A percentile compares a stretch with the other conserved stretches of the same genome.
phyloP scores from a whole-genome alignment of 75 land plant genomes.

The Pinus taeda region DNA sequence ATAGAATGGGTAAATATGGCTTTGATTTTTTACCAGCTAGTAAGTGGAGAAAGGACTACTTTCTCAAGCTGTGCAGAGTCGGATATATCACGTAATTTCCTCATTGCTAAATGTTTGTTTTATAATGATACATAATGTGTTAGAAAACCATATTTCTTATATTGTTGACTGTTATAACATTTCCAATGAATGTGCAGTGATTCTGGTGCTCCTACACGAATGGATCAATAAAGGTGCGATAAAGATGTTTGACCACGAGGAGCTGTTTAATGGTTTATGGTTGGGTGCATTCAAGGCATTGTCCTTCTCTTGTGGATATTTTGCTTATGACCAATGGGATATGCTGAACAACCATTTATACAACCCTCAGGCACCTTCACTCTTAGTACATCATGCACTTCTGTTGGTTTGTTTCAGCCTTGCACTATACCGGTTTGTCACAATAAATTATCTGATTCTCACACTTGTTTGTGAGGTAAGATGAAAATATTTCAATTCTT shows the following conservation, averaged over 20 bases:
- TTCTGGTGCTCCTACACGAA: slow-evolving; percentile 41
- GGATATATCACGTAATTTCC: neutral
- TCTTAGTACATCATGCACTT: slow-evolving; percentile 79
- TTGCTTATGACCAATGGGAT: slow-evolving; percentile 96
- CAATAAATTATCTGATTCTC: slow-evolving; percentile 90
- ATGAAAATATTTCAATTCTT: neutral
- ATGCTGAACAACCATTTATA: slow-evolving; percentile 78
- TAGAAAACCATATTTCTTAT: neutral
- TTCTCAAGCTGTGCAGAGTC: neutral
- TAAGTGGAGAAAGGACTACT: neutral
- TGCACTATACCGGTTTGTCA: slow-evolving; percentile 68
- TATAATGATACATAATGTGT: neutral
- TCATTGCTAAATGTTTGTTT: neutral
- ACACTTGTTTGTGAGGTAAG: slow-evolving; percentile 92
- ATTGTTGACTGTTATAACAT: neutral
- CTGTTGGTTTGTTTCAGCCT: slow-evolving; percentile 86
- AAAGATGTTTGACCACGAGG: slow-evolving; percentile 72
- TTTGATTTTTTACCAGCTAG: neutral
- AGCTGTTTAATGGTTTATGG: slow-evolving; percentile 60
- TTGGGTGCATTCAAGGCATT: slow-evolving; percentile 62
- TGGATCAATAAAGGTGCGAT: slow-evolving; percentile 33
- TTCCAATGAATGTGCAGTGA: slow-evolving; percentile 55
- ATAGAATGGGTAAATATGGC: neutral
- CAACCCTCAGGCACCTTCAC: slow-evolving; percentile 63
- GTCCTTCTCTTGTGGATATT: slow-evolving; percentile 90